Base-by-base conservation (phyloP, 495 filamentous ascomycete genomes). In the Hypoxylon trugodes region DNA sequence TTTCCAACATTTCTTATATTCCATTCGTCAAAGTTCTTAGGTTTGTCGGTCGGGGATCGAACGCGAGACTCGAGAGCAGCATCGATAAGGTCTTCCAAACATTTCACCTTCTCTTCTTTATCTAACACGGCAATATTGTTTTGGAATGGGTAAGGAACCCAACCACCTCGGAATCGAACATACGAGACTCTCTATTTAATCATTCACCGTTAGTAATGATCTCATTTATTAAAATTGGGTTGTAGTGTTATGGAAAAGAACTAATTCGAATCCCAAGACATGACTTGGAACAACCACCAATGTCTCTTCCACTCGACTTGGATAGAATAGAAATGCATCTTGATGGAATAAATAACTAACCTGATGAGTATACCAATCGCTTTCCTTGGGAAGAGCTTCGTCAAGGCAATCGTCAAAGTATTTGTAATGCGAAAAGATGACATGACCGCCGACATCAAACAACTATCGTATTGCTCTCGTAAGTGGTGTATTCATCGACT, bases 401-500 rank as follows among this genome's bases (percentile, higher is more conserved):
- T 97, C 82, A 74, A 98, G 90, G 82, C 92, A 96, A 81, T 98
- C 96, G 79, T 98, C 95, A 76, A 98, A 98, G 87, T 98, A 98
- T 80, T 96, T 97, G 87, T 98, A 98, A 85, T 98, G 95, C 59
- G 95, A 98, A 86, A 98, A 98, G 78, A 98, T 98, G 80, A 98
- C 95, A 79, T 98, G 95, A 68, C 95, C 95, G 74, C 95, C 95
- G 70, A 98, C 95, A 83, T 98, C 95, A 83, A 96, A 98, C 66
- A 98, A 88, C 94, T 98, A 69, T 13, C 42, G 30, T 49, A 5
- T 9, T 10, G 66, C 69, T 43, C 75, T 63, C 47, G 45, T 68
- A 35, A 69, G 55, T 41, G 24, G 21, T 30, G 66, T 50, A 45
- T 38, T 32, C 7, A 2, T 25, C 32, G 9, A 8, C 30, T 3